A percentile compares a stretch with the other conserved stretches of the same genome.
Evolutionary conservation across 1,284 basidiomycete genomes (phyloP).

Genomic region (Tilletia caries): DNA sequence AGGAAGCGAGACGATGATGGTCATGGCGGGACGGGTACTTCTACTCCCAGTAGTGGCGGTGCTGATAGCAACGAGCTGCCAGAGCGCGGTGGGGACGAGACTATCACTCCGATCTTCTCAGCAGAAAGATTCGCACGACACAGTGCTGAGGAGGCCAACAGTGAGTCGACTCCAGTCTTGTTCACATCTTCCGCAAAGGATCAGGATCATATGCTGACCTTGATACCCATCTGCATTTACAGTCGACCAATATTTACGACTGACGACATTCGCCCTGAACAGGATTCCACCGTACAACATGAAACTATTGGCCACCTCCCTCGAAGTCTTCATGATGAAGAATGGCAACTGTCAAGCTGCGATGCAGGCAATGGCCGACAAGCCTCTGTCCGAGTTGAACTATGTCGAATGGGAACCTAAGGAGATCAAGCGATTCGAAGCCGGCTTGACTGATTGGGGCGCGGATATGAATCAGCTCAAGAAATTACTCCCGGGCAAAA

Average conservation of each 20-base stretch:
- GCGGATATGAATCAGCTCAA: conserved; percentile 74
- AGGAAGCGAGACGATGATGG: conserved; percentile 10
- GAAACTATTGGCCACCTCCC: conserved; percentile 81
- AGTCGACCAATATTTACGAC: conserved; percentile 10
- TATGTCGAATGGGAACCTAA: conserved; percentile 62
- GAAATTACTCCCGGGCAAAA: conserved; percentile 68
- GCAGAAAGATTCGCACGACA: background rate
- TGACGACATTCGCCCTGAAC: background rate
- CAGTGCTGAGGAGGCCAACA: background rate
- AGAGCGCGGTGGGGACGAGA: conserved; percentile 71
- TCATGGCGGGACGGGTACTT: background rate
- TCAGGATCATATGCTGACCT: too few species aligned
- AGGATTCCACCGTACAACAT: conserved; percentile 60
- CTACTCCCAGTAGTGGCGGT: background rate
- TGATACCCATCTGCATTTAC: too few species aligned
- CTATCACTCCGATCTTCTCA: conserved; percentile 63
- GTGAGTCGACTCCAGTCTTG: too few species aligned
- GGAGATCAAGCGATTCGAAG: conserved; percentile 72
- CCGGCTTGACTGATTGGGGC: conserved; percentile 67
- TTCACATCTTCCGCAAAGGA: too few species aligned
- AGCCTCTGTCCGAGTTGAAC: conserved; percentile 4
- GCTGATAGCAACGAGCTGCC: conserved; percentile 8
- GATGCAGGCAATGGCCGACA: conserved; percentile 68
- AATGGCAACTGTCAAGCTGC: conserved; percentile 71
- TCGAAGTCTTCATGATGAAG: conserved; percentile 66